Base-by-base conservation (phyloP, 495 filamentous ascomycete species). In the Penicillium riverlandense region DNA sequence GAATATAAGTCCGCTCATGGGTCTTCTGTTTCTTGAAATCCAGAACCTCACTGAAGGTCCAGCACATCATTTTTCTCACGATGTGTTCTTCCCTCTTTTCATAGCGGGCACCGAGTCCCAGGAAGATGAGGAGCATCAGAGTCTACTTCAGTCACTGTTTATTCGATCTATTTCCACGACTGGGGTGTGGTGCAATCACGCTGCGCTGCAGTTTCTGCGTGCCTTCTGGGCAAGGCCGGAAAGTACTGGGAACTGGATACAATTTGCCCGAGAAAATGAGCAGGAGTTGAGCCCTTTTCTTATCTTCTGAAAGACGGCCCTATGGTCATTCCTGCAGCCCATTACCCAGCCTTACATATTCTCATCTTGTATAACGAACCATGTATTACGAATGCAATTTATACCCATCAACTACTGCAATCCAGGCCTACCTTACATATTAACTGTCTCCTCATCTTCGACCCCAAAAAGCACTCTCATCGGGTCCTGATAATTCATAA, bases 381-480 rank as follows among this genome's bases (percentile, higher is more conserved):
- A 22, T 22, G 22, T 22, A 22, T 22, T 22, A 22, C 6, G 22
- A 22, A 4, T 22, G 22, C 2, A 22, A 22, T 22, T 22, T 22
- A 22, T 3, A 22, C 22, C 0, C 22, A 22, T 3, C 0, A 4
- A 3, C 2, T 22, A 22, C n/a, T n/a, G n/a, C 22, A 3, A 22
- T 6, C 22, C 22, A 22, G 22, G 22, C 22, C 6, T 22, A 22
- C 22, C 22, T 53, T 47, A 53, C 50, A 53, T 53, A 11, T 53
- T 45, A 28, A 49, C 33, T 3, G 50, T 53, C 16, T 53, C 50
- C 22, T 53, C 50, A 43, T 53, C 50, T 15, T 53, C 50, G 7
- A 53, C 50, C 3, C 50, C 50, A 33, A 53, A 53, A 8, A 53
- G 39, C n/a, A 53, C 46, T 22, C 50, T 53, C 50, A 53, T 53